Evolutionary conservation across 2,329 filamentous ascomycete genomes (phyloP), one percentile per base, ranked within the genome.

Genomic region (Penicillium sp.): DNA sequence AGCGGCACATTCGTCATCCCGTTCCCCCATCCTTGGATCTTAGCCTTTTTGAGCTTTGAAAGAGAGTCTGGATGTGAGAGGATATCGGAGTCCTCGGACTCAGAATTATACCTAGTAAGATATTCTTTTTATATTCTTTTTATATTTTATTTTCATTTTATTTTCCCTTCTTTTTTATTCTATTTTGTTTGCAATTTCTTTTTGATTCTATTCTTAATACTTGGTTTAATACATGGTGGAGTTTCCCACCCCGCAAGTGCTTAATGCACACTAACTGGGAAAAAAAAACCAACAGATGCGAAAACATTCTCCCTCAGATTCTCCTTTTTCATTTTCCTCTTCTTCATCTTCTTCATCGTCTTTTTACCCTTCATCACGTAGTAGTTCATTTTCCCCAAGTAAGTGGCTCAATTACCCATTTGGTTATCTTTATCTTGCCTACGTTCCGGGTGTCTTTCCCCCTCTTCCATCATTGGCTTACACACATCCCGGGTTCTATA

Each of bases 351-450:
- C 68, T 19, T 12, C 36, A 19, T 62, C 66, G 25, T 67, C 62
- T 5, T 58, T 67, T 42, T 72, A 71, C 60, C 69, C 68, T n/a
- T 73, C 70, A 2, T 73, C 70, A n/a, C 58, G 60, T 45, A 71
- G 66, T 59, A 71, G 68, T 58, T 70, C 67, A 25, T 41, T 55
- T 17, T 33, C 52, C 55, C 49, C 42, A 31, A 44, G 60, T 58
- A 58, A 61, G 58, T 63, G 19, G 43, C 6, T 48, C 61, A 55
- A 53, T 63, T 42, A 9, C 33, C 35, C 21, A 27, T 44, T 15
- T 38, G 21, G 4, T 19, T 10, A n/a, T n/a, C n/a, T n/a, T n/a
- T n/a, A n/a, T n/a, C n/a, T n/a, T n/a, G n/a, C n/a, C n/a, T n/a
- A n/a, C n/a, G n/a, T 23, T 15, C 19, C 47, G 49, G 49, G 23